Evolutionary conservation across 2,329 filamentous ascomycete genomes (phyloP).

Genomic region (Aspergillus amoenus): DNA sequence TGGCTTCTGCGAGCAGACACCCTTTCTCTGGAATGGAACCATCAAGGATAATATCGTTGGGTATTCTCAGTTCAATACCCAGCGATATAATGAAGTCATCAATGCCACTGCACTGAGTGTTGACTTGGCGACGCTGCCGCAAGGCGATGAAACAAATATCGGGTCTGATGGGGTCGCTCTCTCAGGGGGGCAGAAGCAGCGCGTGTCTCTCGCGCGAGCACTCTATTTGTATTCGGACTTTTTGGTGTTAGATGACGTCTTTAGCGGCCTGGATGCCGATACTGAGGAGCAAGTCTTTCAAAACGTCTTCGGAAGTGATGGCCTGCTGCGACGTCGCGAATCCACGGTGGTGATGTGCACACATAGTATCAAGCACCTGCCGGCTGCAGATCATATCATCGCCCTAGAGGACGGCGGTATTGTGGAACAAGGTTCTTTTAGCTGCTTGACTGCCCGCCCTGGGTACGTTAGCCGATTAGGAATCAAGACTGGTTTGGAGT

Average conservation of each 20-base stretch:
- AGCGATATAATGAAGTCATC: constrained; percentile 23
- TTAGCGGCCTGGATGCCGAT: constrained; percentile 36
- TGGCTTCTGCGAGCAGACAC: constrained; percentile 20
- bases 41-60: constrained; percentile 21
- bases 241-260: constrained; percentile 49
- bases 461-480: no score
- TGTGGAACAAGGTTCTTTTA: no score
- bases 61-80: constrained; percentile 10
- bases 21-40: constrained; percentile 15
- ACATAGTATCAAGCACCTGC: background rate
- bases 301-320: background rate
- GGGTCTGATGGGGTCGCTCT: constrained; percentile 21
- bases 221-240: constrained; percentile 44
- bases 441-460: no score
- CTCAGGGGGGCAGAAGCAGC: constrained; percentile 21
- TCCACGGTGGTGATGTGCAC: background rate
- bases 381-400: background rate
- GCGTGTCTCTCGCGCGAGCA: constrained; percentile 47
- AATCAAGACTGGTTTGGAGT: background rate
- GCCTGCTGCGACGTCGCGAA: background rate
- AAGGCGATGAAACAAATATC: constrained; percentile 24
- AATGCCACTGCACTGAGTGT: constrained; percentile 18
- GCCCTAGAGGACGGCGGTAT: background rate
- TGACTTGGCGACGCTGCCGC: constrained; percentile 21
- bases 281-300: constrained; percentile 11